These are phyloP conservation scores for Neurospora sp. DNA, from an alignment of 495 filamentous ascomycete genomes.

Conservation along the genomic window DNA sequence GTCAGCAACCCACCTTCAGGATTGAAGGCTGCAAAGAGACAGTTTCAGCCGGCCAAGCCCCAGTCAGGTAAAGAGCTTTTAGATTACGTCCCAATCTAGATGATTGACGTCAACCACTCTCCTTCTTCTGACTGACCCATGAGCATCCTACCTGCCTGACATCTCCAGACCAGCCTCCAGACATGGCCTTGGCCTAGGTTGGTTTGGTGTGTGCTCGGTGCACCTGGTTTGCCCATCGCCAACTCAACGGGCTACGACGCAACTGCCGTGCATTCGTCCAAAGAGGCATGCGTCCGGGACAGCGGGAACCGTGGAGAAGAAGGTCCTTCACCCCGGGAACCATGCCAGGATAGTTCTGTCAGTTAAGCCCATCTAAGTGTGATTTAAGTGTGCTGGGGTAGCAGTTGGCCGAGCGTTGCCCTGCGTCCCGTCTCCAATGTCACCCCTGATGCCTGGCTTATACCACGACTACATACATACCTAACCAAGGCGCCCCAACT, in stretches of 20 bases:
- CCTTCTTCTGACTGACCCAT: constrained; percentile 10
- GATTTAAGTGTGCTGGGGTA: neutral
- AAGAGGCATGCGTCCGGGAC: constrained; percentile 11
- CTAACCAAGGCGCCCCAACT: constrained; percentile 2
- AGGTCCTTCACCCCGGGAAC: constrained; percentile 8
- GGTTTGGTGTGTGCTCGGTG: neutral
- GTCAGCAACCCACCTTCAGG: constrained; percentile 4
- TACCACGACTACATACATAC: neutral
- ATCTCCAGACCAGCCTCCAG: neutral
- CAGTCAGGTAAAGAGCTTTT: constrained; percentile 17
- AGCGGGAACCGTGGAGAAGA: constrained; percentile 14
- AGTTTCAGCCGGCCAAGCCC: constrained; percentile 18
- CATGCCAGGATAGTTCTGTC: neutral
- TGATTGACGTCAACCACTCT: constrained; percentile 27
- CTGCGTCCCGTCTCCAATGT: neutral
- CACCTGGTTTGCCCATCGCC: constrained; percentile 20
- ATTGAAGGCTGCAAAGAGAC: neutral
- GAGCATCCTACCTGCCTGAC: constrained; percentile 7
- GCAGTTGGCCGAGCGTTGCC: neutral
- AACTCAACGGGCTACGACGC: constrained; percentile 19
- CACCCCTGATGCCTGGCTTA: neutral
- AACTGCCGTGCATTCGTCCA: constrained; percentile 18
- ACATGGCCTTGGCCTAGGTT: constrained; percentile 11
- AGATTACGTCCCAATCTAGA: constrained; percentile 24
- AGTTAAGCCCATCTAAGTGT: neutral